Conservation (phyloP, 208 protist genomes). For the Histomonas meleagridis region DNA sequence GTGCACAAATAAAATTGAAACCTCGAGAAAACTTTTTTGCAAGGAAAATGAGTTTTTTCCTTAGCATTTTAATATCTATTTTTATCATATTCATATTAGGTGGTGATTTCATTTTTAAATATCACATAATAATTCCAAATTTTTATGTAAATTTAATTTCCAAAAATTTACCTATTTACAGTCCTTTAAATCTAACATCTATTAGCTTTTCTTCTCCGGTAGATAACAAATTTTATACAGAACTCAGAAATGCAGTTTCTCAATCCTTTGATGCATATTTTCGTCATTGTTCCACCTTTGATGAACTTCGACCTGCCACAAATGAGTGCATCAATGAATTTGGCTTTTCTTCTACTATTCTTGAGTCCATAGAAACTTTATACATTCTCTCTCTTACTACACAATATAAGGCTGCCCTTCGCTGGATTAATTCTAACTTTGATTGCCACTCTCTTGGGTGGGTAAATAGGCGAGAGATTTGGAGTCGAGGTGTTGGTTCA, state of each 20-base stretch:
- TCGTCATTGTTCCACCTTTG: background rate
- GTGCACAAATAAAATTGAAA: too few relatives aligned
- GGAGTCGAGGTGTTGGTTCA: background rate
- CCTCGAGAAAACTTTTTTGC: too few relatives aligned
- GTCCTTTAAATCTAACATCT: too few relatives aligned
- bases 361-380: background rate
- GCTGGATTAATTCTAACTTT: background rate
- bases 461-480: background rate
- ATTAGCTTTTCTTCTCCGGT: too few relatives aligned
- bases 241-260: background rate
- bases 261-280: background rate
- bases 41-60: too few relatives aligned
- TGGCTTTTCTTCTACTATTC: background rate
- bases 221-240: too few relatives aligned
- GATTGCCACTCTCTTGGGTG: background rate
- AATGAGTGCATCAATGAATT: background rate
- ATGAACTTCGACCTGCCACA: background rate
- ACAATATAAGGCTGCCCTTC: background rate
- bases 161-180: too few relatives aligned
- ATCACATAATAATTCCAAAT: too few relatives aligned
- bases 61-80: too few relatives aligned
- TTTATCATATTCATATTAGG: too few relatives aligned
- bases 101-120: too few relatives aligned
- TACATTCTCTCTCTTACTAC: background rate
- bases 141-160: too few relatives aligned